Conservation (phyloP, 2,329 filamentous ascomycete species). For the Fusarium sp. region DNA sequence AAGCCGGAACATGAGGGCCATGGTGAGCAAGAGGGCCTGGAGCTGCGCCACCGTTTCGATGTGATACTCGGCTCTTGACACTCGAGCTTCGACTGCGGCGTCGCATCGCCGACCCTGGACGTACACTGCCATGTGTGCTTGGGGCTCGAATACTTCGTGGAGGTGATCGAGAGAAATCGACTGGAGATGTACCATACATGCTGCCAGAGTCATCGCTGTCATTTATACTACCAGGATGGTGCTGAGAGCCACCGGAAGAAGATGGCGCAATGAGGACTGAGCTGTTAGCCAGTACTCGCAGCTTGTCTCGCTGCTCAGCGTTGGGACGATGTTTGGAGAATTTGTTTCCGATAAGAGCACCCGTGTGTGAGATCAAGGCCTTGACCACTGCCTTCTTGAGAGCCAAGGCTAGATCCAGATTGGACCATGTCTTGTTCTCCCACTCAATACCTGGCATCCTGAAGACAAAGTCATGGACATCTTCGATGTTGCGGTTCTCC, state of each 20-base stretch:
- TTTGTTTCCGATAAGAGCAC: constrained; percentile 97
- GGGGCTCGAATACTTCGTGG: constrained; percentile 63
- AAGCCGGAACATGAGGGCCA: constrained; percentile 52
- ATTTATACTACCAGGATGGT: constrained; percentile 58
- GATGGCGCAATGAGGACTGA: constrained; percentile 71
- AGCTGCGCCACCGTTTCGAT: constrained; percentile 50
- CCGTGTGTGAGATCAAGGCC: constrained; percentile 93
- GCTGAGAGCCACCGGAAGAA: constrained; percentile 52
- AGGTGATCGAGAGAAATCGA: constrained; percentile 70
- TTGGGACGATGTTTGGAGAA: constrained; percentile 88
- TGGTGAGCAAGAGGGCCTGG: constrained; percentile 32
- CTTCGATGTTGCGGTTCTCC: constrained; percentile 93
- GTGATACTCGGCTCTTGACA: constrained; percentile 60
- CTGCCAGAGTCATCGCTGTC: constrained; percentile 68
- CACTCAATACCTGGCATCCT: constrained; percentile 94
- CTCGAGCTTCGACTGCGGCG: constrained; percentile 66
- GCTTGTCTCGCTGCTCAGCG: constrained; percentile 79
- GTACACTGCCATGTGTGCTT: constrained; percentile 61
- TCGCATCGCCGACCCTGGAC: constrained; percentile 53
- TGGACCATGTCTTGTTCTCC: constrained; percentile 99
- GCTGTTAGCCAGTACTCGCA: constrained; percentile 86
- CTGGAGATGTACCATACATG: constrained; percentile 63
- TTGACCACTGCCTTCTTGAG: constrained; percentile 95
- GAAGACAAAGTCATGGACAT: constrained; percentile 98
- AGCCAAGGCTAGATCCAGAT: constrained; percentile 90